These are phyloP conservation scores for Firmiana major DNA, from an alignment of 345 rosid species.

Conservation along the genomic window DNA sequence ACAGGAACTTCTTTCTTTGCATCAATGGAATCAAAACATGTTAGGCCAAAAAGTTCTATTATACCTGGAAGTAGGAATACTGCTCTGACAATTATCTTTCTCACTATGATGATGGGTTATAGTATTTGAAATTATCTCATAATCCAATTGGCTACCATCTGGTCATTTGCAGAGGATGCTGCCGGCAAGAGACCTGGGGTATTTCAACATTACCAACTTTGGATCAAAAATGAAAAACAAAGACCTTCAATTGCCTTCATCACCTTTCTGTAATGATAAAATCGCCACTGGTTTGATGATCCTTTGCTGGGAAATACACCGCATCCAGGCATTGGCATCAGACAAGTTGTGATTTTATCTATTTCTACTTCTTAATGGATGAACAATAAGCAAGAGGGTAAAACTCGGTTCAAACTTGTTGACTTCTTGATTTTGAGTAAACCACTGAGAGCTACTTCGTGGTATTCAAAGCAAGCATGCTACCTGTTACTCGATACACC, in stretches of 20 bases:
- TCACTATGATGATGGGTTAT: neutral
- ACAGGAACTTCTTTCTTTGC: neutral
- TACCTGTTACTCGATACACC: neutral
- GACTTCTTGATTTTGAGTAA: neutral
- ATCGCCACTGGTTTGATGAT: neutral
- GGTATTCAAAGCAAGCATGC: neutral
- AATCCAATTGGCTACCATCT: neutral
- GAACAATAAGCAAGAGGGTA: neutral
- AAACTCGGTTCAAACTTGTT: neutral
- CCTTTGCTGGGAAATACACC: neutral
- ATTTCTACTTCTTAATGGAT: neutral
- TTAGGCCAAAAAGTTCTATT: neutral
- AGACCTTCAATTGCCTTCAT: neutral
- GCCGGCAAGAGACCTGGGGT: neutral
- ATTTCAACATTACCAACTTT: neutral
- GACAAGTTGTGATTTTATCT: neutral
- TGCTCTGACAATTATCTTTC: neutral
- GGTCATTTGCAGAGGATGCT: neutral
- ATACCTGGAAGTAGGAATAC: neutral
- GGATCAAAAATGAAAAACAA: no score
- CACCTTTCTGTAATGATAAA: neutral
- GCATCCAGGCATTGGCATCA: neutral
- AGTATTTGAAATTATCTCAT: neutral
- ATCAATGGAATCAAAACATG: neutral
- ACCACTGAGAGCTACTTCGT: neutral